Percentiles rank a stretch among this genome's conserved stretches.
Conservation (phyloP, 805 yeast species). For the Metschnikowia kunwiensis region DNA sequence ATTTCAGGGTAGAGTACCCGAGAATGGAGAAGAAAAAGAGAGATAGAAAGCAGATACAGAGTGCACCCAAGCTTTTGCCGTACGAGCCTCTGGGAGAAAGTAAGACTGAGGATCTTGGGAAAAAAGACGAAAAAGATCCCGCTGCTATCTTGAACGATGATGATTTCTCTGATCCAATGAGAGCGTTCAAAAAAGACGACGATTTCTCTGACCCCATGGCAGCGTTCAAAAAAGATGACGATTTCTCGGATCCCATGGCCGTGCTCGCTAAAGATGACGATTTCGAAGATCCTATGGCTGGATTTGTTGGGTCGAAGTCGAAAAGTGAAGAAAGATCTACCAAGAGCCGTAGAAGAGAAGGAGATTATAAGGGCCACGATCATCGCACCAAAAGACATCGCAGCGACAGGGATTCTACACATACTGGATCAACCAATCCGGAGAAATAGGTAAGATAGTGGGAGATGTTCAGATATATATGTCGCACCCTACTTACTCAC, state of each 20-base stretch:
- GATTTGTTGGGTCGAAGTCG: not conserved
- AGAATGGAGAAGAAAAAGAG: not conserved
- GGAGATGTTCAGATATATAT: too few relatives aligned
- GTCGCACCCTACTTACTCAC: too few relatives aligned
- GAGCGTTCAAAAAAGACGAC: slow-evolving; percentile 22
- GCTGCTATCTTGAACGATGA: slow-evolving; percentile 1
- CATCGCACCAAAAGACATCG: slow-evolving; percentile 8
- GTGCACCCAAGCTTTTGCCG: slow-evolving; percentile 9
- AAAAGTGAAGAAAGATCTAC: too few relatives aligned
- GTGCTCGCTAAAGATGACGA: slow-evolving; percentile 33
- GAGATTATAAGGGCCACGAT: slow-evolving; percentile 5
- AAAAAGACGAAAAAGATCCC: not conserved
- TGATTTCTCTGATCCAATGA: slow-evolving; percentile 37
- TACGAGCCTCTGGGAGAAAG: slow-evolving; percentile 1
- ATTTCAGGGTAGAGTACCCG: slow-evolving; percentile 31
- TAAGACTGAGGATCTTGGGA: not conserved
- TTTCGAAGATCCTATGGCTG: slow-evolving; percentile 18
- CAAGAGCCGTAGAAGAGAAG: too few relatives aligned
- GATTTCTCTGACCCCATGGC: slow-evolving; percentile 24
- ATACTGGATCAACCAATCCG: too few relatives aligned
- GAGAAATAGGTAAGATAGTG: too few relatives aligned
- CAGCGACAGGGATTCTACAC: slow-evolving; percentile 1
- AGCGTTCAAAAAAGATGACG: slow-evolving; percentile 19
- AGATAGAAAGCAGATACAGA: slow-evolving; percentile 9
- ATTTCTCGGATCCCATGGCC: slow-evolving; percentile 35